Base-by-base conservation (phyloP, 345 rosid genomes). In the Arabis alpina region DNA sequence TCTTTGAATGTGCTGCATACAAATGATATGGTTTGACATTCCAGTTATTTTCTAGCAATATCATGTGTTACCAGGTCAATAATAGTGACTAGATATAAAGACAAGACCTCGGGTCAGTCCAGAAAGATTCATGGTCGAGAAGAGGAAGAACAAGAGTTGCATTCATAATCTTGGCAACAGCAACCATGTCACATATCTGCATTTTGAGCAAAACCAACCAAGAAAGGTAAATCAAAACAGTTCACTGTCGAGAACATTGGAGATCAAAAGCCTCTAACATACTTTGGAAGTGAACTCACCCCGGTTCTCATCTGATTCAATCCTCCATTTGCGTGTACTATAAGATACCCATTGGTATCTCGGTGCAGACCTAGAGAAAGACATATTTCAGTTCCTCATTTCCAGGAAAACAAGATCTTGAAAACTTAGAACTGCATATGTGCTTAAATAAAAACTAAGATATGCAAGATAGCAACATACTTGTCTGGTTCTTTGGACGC, bases 231-330 rank as follows among this genome's bases (percentile, higher is more conserved):
- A 10, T 23, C 11, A 32, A 60, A 12, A 66, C 12, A 64, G 4
- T 73, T 67, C 27, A 64, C 50, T 41, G 3, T 13, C 23, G 30
- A 32, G 40, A 23, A 54, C 4, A 66, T 39, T 13, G 43, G 54
- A 37, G 39, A 44, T 27, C 32, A 71, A 41, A 58, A 32, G 16
- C 25, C 2, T 64, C 40, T 42, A 25, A 59, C 15, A 68, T 11
- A 44, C 44, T 57, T 39, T 25, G 10, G 6, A 41, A 52, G 44
- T 52, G 40, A 72, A 80, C 91, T 77, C 80, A 92, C 99, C 50
- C 98, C 98, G n/a, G 97, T 87, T 84, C 98, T 89, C 99, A 95
- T 95, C 84, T 95, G 99, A 84, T 95, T 95, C 82, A 95, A 63
- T 74, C 99, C 99, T 36, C 98, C 99, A 61, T 92, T 95, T 5